A percentile compares a stretch with the other conserved stretches of the same genome.
phyloP scores from a whole-genome alignment of 2,329 filamentous ascomycete genomes.

The Neonectria coccinea region DNA sequence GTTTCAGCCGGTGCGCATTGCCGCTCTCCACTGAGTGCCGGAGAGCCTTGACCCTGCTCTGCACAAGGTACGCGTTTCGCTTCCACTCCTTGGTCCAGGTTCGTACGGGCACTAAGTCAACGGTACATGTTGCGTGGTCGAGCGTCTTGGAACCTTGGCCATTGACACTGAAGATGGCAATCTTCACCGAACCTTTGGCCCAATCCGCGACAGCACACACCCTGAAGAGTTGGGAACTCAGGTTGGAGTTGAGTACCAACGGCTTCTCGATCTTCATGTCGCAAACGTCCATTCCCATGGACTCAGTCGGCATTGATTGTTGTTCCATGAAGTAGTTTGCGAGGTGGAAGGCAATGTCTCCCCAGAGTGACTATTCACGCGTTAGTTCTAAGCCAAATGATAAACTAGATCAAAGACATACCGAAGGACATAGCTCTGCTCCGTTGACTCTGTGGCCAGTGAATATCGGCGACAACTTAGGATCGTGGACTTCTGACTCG shows the following conservation, averaged over 20 bases:
- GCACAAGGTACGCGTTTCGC: conserved; percentile 66
- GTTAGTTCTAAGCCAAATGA: not conserved
- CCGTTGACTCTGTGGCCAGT: conserved; percentile 38
- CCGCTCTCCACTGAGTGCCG: conserved; percentile 45
- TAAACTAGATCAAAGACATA: conserved; percentile 47
- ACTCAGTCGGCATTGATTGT: conserved; percentile 16
- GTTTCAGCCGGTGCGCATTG: conserved; percentile 38
- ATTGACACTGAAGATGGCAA: conserved; percentile 41
- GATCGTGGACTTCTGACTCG: conserved; percentile 35
- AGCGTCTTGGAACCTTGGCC: conserved; percentile 25
- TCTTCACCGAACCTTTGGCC: conserved; percentile 26
- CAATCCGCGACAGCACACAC: conserved; percentile 33
- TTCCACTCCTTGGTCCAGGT: conserved; percentile 39
- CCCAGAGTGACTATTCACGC: conserved; percentile 32
- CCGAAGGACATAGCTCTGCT: conserved; percentile 36
- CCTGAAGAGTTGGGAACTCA: conserved; percentile 33
- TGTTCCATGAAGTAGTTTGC: conserved; percentile 34
- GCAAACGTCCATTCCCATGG: conserved; percentile 36
- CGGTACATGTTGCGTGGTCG: conserved; percentile 33
- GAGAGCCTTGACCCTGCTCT: conserved; percentile 69
- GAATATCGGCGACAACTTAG: conserved; percentile 27
- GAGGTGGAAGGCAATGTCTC: conserved; percentile 32
- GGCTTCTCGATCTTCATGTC: conserved; percentile 38
- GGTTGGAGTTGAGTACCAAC: conserved; percentile 31
- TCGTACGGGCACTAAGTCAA: conserved; percentile 15